Percentiles rank a stretch among this genome's conserved stretches.
phyloP scores from a whole-genome alignment of 805 yeast genomes.

The Ogataea chonburiensis region DNA sequence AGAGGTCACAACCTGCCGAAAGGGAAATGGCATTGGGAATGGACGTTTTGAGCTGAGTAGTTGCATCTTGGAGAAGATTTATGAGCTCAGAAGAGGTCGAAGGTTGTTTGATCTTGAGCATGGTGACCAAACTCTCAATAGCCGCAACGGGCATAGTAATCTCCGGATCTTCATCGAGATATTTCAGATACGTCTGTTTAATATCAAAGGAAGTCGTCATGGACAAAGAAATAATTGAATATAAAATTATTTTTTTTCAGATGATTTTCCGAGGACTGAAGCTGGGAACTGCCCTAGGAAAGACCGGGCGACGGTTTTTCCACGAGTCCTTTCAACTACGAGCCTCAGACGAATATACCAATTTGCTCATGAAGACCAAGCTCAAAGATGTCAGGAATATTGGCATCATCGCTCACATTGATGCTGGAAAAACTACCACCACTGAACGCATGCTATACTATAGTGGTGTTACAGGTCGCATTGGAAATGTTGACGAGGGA shows the following conservation, averaged over 20 bases:
- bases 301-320: constrained; percentile 3
- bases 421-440: constrained; percentile 98
- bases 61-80: constrained; percentile 73
- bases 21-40: constrained; percentile 90
- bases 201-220: constrained; percentile 58
- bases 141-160: constrained; percentile 99
- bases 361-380: constrained; percentile 23
- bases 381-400: constrained; percentile 66
- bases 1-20: constrained; percentile 96
- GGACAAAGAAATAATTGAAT: constrained; percentile 1
- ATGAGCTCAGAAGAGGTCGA: constrained; percentile 92
- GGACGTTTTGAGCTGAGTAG: constrained; percentile 66
- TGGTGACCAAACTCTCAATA: constrained; percentile 86
- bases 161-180: constrained; percentile 86
- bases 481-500: constrained; percentile 95
- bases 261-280: constrained; percentile 5
- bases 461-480: constrained; percentile 72
- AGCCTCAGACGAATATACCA: constrained; percentile 13
- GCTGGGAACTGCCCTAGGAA: not conserved
- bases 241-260: constrained; percentile 4
- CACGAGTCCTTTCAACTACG: not conserved
- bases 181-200: constrained; percentile 72
- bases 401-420: constrained; percentile 98
- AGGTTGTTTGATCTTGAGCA: constrained; percentile 80
- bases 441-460: constrained; percentile 94